Evolutionary conservation across 208 protist genomes (phyloP), one percentile per base, ranked within the genome.

Genomic region (Vickermania ingenoplastis): DNA sequence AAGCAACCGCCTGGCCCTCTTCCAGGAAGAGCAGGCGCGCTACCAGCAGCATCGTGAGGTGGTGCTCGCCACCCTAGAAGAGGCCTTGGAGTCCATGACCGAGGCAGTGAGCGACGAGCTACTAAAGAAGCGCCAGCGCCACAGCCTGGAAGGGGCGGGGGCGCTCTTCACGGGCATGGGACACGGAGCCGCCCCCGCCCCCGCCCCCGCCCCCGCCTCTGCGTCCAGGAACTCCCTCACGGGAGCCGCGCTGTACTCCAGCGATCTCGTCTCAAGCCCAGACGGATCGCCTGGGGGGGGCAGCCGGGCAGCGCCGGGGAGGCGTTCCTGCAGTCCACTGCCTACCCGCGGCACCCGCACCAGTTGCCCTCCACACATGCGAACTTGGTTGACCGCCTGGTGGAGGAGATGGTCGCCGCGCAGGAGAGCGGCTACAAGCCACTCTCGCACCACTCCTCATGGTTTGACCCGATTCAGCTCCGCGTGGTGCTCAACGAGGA

Each of bases 391-490:
- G 69, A 83, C 51, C 63, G 79, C 1, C 77, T 92, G 2, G 69
- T 92, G 5, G 72, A 69, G 22, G 76, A 83, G 23, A 77, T 75
- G 2, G 70, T 69, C n/a, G 81, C 77, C 13, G 74, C 74, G 14
- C 68, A 74, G 24, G 76, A 83, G 31, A 83, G 81, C 45, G 78
- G 83, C 30, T 94, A 89, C 63, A 88, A 82, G 41, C 82, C 71
- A 51, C 64, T 94, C 7, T 94, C 87, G 7, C 86, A 81, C 3
- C 87, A 81, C 21, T 84, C 81, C 1, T 81, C 90, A 51, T 56
- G 90, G n/a, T 65, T 94, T 1, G 84, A 91, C 59, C 71, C 87
- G 5, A 73, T 91, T 0, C 71, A 75, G 57, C 72, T 94, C 59
- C 67, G 65, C 1, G 71, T 81, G 28, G 77, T 57, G 21, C 57